Evolutionary conservation across 805 yeast genomes (phyloP), one percentile per base, ranked within the genome.

Genomic region (Cyberlindnera japonica): DNA sequence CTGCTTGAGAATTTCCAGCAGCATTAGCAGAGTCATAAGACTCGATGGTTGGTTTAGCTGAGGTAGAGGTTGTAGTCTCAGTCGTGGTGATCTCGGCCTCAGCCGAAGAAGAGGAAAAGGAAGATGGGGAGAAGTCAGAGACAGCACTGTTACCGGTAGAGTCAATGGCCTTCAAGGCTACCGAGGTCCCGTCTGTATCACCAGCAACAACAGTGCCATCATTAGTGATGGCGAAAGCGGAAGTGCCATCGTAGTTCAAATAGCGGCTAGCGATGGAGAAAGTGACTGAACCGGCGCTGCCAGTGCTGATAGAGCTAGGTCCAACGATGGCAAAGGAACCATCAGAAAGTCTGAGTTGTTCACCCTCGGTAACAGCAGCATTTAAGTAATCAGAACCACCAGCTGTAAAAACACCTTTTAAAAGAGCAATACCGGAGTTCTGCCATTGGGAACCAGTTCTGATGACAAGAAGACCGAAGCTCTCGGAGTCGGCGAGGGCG

Each of bases 171-270:
- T 41, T 38, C 11, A 56, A 25, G 22, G 44, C 48, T 27, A 46
- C 48, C 15, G 45, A 12, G 28, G 41, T 31, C 35, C 35, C 43
- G 23, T 31, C 27, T 11, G 41, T 16, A 33, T 35, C 41, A 28
- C 37, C 38, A 13, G 35, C 38, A 20, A 46, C 22, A 17, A 27
- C 37, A 29, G 37, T 34, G 21, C 37, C 37, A 18, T 40, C 26
- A 8, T 58, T 61, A 41, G 68, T 62, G 23, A 72, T 72, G 24
- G 56, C 56, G 61, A 69, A 72, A 32, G 50, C 59, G 21, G 55
- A 47, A 27, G 57, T 45, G 33, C 62, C 65, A 29, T 62, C 45
- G 51, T 55, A 66, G 5, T 50, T 48, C 52, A 73, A 61, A 49
- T 59, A 47, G 22, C 67, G 70, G 30, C 60, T 54, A 6, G 47